Conservation (phyloP, 2,329 filamentous ascomycete species). For the Aspergillus phoenicis region DNA sequence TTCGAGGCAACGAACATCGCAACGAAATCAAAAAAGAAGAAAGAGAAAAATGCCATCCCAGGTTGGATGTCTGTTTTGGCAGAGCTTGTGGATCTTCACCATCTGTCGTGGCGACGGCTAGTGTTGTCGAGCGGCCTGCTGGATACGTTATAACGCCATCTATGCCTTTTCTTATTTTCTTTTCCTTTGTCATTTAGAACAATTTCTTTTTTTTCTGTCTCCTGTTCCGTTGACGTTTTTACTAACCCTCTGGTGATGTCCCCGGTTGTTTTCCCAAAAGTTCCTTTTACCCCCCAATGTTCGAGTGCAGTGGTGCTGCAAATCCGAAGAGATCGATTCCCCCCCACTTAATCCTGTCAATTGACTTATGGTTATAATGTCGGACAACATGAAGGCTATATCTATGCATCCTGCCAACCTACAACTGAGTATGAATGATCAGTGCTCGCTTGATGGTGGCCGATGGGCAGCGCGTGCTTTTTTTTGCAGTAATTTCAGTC, state of each 20-base stretch:
- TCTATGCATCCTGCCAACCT: background rate
- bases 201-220: slow-evolving; percentile 8
- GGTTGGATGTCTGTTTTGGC: slow-evolving; percentile 19
- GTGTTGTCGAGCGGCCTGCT: slow-evolving; percentile 18
- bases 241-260: slow-evolving; percentile 28
- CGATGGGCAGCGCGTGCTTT: background rate
- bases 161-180: slow-evolving; percentile 26
- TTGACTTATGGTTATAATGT: slow-evolving; percentile 13
- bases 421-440: slow-evolving; percentile 1
- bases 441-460: background rate
- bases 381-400: background rate
- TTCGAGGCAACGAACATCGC: slow-evolving; percentile 18
- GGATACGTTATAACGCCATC: slow-evolving; percentile 31
- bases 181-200: slow-evolving; percentile 19
- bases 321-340: slow-evolving; percentile 7
- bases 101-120: slow-evolving; percentile 17
- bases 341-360: slow-evolving; percentile 16
- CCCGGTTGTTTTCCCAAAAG: slow-evolving; percentile 18
- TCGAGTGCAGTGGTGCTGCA: background rate
- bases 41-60: slow-evolving; percentile 21
- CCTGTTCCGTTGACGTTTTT: slow-evolving; percentile 14
- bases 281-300: slow-evolving; percentile 9
- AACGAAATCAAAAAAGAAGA: slow-evolving; percentile 9
- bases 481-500: background rate
- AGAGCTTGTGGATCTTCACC: slow-evolving; percentile 14